Conservation (phyloP, 768 basidiomycete species). For the Pleurotus salmoneostramineus region DNA sequence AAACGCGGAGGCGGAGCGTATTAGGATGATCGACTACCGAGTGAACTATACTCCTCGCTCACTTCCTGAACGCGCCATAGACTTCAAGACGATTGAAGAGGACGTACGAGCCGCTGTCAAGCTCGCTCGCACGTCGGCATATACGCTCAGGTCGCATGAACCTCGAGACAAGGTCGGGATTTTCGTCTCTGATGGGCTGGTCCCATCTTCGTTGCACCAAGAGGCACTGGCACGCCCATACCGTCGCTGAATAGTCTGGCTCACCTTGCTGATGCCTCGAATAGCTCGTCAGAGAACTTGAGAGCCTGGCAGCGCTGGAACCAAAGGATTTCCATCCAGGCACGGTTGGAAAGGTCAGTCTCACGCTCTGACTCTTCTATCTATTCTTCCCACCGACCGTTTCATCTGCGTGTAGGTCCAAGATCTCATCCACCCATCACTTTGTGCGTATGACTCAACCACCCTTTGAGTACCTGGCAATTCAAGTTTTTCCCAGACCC, state of each 20-base stretch:
- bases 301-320: constrained; percentile 10
- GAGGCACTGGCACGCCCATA: constrained; percentile 4
- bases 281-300: constrained; percentile 12
- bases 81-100: not conserved
- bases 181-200: constrained; percentile 9
- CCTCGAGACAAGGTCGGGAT: constrained; percentile 1
- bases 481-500: constrained; percentile 7
- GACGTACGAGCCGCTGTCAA: not conserved
- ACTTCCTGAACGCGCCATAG: not conserved
- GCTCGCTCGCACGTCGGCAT: not conserved
- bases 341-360: constrained; percentile 10
- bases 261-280: not conserved
- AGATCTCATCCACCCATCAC: constrained; percentile 15
- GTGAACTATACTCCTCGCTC: not conserved
- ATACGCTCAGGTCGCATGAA: not conserved
- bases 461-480: not conserved
- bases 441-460: constrained; percentile 7
- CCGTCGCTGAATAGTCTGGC: not conserved
- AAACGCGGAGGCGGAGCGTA: constrained; percentile 5
- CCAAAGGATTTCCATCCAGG: constrained; percentile 15
- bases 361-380: not conserved
- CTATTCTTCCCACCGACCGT: not conserved
- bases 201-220: constrained; percentile 11
- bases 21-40: not conserved
- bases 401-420: constrained; percentile 9